Conservation (phyloP, 257 asterid species). For the Ballota nigra region DNA sequence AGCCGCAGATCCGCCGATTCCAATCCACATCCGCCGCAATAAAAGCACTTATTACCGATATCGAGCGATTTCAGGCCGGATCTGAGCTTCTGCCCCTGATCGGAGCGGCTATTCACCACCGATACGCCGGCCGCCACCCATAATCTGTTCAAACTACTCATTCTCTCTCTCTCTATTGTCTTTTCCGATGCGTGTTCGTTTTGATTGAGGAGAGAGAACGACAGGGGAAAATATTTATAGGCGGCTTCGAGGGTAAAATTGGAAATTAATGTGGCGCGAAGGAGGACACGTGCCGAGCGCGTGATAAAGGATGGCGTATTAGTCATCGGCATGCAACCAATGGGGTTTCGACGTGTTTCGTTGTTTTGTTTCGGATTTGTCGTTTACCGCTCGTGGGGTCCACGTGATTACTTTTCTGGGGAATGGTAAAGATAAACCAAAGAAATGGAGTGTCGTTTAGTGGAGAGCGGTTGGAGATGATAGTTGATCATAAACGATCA, state of each 20-base stretch:
- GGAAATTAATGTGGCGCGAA: background rate
- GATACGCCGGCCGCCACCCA: conserved; percentile 76
- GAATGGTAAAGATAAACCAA: background rate
- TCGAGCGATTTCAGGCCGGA: conserved; percentile 41
- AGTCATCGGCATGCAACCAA: conserved; percentile 30
- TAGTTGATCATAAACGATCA: too few relatives aligned
- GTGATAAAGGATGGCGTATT: background rate
- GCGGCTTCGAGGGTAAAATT: background rate
- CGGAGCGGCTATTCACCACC: conserved; percentile 56
- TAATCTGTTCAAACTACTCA: conserved; percentile 48
- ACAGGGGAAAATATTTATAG: background rate
- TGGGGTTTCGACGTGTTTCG: background rate
- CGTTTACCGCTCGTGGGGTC: background rate
- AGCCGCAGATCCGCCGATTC: too few relatives aligned
- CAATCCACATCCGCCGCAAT: conserved; percentile 29
- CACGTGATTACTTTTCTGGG: background rate
- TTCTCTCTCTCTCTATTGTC: background rate
- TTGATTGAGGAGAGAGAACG: background rate
- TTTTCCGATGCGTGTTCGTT: background rate
- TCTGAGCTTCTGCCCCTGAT: conserved; percentile 55
- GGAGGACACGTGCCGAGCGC: background rate
- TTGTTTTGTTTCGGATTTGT: background rate
- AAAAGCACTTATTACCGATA: conserved; percentile 34
- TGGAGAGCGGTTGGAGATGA: background rate
- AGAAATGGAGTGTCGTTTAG: background rate